phyloP scores from a whole-genome alignment of 2,329 filamentous ascomycete genomes.

The Aspergillus sp. region DNA sequence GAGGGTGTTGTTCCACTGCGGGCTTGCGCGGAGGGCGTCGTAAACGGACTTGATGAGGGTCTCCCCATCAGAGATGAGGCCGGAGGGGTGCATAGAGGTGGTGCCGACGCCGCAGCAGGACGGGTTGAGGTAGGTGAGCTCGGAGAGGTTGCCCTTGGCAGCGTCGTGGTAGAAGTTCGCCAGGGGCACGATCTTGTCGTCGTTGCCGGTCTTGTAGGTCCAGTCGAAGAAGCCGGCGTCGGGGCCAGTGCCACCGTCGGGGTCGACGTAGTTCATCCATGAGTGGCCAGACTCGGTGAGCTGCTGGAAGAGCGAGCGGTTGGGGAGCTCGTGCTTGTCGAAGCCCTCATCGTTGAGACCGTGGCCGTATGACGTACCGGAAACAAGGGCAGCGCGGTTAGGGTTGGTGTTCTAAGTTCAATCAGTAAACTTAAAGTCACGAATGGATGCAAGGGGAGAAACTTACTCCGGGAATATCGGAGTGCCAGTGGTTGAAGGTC shows the following conservation, averaged over 20 bases:
- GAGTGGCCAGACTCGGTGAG: constrained; percentile 31
- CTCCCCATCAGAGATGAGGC: constrained; percentile 38
- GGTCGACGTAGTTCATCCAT: constrained; percentile 38
- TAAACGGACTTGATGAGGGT: constrained; percentile 37
- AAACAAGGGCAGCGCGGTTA: constrained; percentile 37
- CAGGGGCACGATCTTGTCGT: constrained; percentile 30
- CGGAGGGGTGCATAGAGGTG: constrained; percentile 37
- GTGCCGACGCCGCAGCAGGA: constrained; percentile 41
- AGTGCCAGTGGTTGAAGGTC: constrained; percentile 49
- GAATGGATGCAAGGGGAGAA: background rate
- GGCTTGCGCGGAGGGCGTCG: constrained; percentile 34
- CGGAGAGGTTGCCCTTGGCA: constrained; percentile 29
- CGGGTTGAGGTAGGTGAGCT: constrained; percentile 39
- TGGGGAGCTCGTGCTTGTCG: constrained; percentile 24
- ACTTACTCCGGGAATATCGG: constrained; percentile 44
- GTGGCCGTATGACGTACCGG: constrained; percentile 35
- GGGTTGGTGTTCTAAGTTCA: constrained; percentile 42
- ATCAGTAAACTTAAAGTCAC: background rate
- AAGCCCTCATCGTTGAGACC: constrained; percentile 34
- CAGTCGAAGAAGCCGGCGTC: constrained; percentile 37
- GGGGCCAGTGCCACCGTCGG: constrained; percentile 23
- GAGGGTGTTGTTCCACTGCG: constrained; percentile 37
- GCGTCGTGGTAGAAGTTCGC: constrained; percentile 37
- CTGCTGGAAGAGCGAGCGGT: constrained; percentile 43
- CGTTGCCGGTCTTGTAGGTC: constrained; percentile 30